These are phyloP conservation scores for Lophium mytilinum DNA, from an alignment of 495 filamentous ascomycete species.

Conservation along the genomic window DNA sequence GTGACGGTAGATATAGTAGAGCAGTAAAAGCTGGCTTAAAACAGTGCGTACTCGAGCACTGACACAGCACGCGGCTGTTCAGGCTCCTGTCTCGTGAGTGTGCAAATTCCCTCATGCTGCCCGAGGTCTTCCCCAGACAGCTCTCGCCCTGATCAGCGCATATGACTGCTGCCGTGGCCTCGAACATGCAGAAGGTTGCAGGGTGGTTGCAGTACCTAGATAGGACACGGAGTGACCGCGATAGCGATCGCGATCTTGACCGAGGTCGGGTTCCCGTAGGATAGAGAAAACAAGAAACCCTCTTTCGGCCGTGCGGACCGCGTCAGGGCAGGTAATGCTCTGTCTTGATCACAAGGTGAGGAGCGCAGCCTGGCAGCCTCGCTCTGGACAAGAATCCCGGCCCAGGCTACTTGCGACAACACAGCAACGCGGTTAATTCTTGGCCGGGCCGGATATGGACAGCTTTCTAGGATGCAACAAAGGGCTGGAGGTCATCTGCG, in stretches of 20 bases:
- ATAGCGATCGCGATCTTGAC: not conserved
- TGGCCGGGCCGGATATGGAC: not conserved
- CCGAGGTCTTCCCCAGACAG: not conserved
- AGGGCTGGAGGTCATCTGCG: constrained; percentile 1
- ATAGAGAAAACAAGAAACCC: constrained; percentile 7
- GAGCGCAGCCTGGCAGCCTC: constrained; percentile 1
- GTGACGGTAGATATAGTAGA: not conserved
- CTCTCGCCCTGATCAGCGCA: not conserved
- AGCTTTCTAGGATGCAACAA: not conserved
- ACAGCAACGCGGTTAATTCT: not conserved
- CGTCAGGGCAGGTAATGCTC: constrained; percentile 2
- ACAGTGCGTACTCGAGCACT: not conserved
- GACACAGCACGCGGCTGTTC: not conserved
- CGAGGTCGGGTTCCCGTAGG: constrained; percentile 18
- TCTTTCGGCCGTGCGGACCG: constrained; percentile 19
- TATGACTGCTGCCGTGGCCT: not conserved
- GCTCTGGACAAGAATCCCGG: not conserved
- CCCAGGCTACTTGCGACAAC: not conserved
- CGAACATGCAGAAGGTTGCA: not conserved
- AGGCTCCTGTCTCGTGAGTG: not conserved
- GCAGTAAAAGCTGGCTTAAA: not conserved
- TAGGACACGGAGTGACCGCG: not conserved
- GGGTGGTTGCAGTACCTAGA: not conserved
- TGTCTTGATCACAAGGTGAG: constrained; percentile 11
- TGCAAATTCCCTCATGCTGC: not conserved